A percentile compares a stretch with the other conserved stretches of the same genome.
These are phyloP conservation scores for Corchorus capsularis DNA, from an alignment of 345 rosid genomes.

Conservation along the genomic window DNA sequence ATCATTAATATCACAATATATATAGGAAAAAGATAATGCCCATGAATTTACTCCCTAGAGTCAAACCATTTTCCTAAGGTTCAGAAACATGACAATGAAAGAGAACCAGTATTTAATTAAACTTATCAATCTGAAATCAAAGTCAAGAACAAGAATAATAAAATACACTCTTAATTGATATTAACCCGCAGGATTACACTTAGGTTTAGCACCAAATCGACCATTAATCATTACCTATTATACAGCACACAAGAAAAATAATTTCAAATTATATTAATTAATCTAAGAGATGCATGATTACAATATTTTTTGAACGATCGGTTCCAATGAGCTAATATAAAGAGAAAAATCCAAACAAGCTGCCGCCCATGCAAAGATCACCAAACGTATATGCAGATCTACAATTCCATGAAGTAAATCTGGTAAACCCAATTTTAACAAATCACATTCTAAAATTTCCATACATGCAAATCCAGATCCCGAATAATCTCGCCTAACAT, in stretches of 20 bases:
- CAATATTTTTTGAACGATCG: not conserved
- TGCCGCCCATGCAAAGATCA: not conserved
- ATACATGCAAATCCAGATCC: conserved; percentile 8
- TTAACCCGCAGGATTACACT: not conserved
- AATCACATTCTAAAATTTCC: not conserved
- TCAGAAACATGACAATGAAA: not conserved
- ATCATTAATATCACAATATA: not conserved
- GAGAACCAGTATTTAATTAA: not conserved
- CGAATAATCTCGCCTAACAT: not conserved
- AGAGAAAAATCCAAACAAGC: not conserved
- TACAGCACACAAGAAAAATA: not conserved
- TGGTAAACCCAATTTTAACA: not conserved
- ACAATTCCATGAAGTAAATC: not conserved
- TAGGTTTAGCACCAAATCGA: not conserved
- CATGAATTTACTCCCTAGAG: not conserved
- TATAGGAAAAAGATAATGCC: not conserved
- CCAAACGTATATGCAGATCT: not conserved
- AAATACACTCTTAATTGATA: not conserved
- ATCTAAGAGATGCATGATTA: not conserved
- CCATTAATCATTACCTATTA: not conserved
- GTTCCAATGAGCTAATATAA: not conserved
- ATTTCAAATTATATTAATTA: not conserved
- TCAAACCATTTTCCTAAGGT: not conserved
- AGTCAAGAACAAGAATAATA: not conserved
- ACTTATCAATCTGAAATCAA: not conserved